A percentile compares a stretch with the other conserved stretches of the same genome.
Conservation (phyloP, 2,329 filamentous ascomycete genomes). For the Capronia epimyces region DNA sequence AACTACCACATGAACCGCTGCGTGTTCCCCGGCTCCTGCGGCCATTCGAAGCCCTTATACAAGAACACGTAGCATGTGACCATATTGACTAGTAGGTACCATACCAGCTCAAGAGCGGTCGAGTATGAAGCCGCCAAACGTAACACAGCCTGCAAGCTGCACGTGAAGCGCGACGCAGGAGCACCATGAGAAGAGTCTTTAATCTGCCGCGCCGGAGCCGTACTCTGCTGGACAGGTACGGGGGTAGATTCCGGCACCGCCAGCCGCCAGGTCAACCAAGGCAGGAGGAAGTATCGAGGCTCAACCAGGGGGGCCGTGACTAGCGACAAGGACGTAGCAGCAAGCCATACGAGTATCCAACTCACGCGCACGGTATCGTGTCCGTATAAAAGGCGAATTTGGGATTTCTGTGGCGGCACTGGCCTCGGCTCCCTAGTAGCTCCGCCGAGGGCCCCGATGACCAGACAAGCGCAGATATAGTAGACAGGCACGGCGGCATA, state of each 20-base stretch:
- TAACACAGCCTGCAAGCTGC: constrained; percentile 29
- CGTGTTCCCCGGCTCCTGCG: constrained; percentile 51
- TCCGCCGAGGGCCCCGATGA: constrained; percentile 56
- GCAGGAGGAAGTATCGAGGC: constrained; percentile 90
- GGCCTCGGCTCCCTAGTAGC: background rate
- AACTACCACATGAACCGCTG: constrained; percentile 57
- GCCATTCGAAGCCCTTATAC: constrained; percentile 53
- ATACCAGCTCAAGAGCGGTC: constrained; percentile 50
- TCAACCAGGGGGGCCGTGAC: constrained; percentile 89
- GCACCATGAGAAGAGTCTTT: constrained; percentile 18
- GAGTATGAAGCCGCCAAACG: constrained; percentile 27
- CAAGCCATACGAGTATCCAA: constrained; percentile 58
- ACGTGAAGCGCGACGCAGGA: constrained; percentile 27
- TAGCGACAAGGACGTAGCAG: constrained; percentile 69
- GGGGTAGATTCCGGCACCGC: constrained; percentile 50
- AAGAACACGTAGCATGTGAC: constrained; percentile 53
- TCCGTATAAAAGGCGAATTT: constrained; percentile 20
- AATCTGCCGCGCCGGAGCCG: constrained; percentile 3
- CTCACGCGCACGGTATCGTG: constrained; percentile 37
- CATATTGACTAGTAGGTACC: constrained; percentile 52
- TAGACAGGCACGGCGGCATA: constrained; percentile 68
- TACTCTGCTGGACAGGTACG: constrained; percentile 3
- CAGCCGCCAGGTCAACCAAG: constrained; percentile 88
- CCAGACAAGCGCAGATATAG: constrained; percentile 61
- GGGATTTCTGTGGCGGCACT: background rate